phyloP scores from a whole-genome alignment of 345 rosid genomes.

The Hevea brasiliensis region DNA sequence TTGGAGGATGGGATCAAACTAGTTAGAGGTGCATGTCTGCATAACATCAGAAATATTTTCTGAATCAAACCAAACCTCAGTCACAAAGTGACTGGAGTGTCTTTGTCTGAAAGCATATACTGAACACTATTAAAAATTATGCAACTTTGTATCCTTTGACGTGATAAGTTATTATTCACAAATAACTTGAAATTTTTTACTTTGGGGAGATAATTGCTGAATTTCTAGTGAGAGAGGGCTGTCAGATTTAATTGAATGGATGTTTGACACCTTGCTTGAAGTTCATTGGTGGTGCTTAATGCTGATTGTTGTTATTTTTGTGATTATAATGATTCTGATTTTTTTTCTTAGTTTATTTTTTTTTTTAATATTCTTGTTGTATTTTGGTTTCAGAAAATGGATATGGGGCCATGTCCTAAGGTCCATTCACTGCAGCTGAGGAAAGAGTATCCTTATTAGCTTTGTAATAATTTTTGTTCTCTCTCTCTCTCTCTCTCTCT shows the following conservation, averaged over 20 bases:
- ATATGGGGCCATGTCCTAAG: slow-evolving; percentile 99
- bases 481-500: background rate
- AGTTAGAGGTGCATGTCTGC: background rate
- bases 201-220: background rate
- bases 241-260: background rate
- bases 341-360: background rate
- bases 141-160: background rate
- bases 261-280: background rate
- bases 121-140: background rate
- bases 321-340: background rate
- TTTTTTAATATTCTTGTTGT: background rate
- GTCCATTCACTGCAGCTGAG: slow-evolving; percentile 95
- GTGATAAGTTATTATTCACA: no score
- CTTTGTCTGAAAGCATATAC: background rate
- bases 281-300: background rate
- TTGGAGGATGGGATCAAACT: background rate
- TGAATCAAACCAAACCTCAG: background rate
- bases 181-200: background rate
- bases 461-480: background rate
- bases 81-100: no score
- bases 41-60: background rate
- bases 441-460: slow-evolving; percentile 75
- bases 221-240: background rate
- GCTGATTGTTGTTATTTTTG: background rate
- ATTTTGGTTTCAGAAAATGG: slow-evolving; percentile 79